These are phyloP conservation scores for Actinomortierella ambigua DNA, from an alignment of 371 early-diverging fungal genomes.

Conservation along the genomic window DNA sequence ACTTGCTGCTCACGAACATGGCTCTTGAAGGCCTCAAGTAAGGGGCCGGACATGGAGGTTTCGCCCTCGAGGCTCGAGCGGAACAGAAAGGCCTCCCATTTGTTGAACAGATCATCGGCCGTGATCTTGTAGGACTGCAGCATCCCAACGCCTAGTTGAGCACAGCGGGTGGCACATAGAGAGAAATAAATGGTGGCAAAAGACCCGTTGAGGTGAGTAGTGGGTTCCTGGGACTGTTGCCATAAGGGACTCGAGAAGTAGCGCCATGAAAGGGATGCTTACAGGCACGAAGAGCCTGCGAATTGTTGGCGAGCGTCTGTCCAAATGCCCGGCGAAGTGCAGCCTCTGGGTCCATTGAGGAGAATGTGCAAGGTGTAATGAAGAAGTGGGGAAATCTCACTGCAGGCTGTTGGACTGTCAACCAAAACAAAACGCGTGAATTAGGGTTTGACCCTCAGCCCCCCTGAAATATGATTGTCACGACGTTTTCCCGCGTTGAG, in stretches of 20 bases:
- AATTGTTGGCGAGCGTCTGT: conserved; percentile 14
- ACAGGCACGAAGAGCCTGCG: conserved; percentile 31
- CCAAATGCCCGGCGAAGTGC: conserved; percentile 14
- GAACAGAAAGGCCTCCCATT: conserved; percentile 47
- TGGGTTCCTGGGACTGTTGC: neutral
- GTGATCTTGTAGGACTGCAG: conserved; percentile 30
- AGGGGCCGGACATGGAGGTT: conserved; percentile 19
- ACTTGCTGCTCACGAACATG: conserved; percentile 25
- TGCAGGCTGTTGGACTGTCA: no score
- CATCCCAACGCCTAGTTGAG: conserved; percentile 19
- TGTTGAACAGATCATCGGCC: conserved; percentile 35
- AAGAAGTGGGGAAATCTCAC: no score
- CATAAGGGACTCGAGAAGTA: no score
- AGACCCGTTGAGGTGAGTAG: neutral
- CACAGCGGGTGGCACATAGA: no score
- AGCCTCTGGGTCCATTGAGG: no score
- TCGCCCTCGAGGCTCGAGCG: conserved; percentile 16
- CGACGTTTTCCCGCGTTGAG: no score
- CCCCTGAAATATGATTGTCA: no score
- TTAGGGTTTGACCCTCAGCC: no score
- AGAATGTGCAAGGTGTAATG: no score
- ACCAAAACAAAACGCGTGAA: no score
- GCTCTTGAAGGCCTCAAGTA: conserved; percentile 31
- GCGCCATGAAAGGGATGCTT: neutral
- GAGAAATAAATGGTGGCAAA: no score